phyloP scores from a whole-genome alignment of 306 rosid species.

The Begonia fuchsioides region DNA sequence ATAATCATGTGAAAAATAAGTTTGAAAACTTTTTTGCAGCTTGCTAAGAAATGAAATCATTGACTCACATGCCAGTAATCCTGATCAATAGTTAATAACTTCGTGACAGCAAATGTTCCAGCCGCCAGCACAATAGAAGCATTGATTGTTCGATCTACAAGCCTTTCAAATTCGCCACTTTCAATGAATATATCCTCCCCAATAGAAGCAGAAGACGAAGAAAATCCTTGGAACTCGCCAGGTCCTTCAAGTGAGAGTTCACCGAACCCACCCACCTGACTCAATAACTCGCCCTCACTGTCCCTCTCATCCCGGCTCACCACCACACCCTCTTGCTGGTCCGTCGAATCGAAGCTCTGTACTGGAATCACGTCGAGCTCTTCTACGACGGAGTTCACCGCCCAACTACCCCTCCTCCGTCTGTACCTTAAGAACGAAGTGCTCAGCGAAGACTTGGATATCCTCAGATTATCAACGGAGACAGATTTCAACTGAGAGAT shows the following conservation, averaged over 20 bases:
- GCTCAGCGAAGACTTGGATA: conserved; percentile 11
- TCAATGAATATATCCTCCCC: conserved; percentile 23
- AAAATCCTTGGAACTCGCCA: conserved; percentile 36
- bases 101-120: conserved; percentile 68
- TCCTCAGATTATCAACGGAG: conserved; percentile 7
- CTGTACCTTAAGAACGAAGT: conserved; percentile 14
- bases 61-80: conserved; percentile 94
- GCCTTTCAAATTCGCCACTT: conserved; percentile 30
- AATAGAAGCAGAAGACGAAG: conserved; percentile 33
- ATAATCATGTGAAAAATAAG: too few species aligned
- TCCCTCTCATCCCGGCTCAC: conserved; percentile 45
- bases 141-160: conserved; percentile 62
- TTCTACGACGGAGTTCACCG: conserved; percentile 24
- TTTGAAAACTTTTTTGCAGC: not conserved
- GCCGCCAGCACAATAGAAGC: conserved; percentile 71
- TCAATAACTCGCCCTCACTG: conserved; percentile 38
- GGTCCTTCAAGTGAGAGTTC: conserved; percentile 56
- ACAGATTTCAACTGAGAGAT: conserved; percentile 8
- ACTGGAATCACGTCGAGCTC: conserved; percentile 47
- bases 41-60: not conserved
- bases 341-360: conserved; percentile 40
- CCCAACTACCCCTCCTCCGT: conserved; percentile 15
- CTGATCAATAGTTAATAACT: conserved; percentile 73
- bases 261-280: conserved; percentile 59
- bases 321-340: conserved; percentile 53